Conservation (phyloP, 768 basidiomycete genomes). For the Lactarius vividus region DNA sequence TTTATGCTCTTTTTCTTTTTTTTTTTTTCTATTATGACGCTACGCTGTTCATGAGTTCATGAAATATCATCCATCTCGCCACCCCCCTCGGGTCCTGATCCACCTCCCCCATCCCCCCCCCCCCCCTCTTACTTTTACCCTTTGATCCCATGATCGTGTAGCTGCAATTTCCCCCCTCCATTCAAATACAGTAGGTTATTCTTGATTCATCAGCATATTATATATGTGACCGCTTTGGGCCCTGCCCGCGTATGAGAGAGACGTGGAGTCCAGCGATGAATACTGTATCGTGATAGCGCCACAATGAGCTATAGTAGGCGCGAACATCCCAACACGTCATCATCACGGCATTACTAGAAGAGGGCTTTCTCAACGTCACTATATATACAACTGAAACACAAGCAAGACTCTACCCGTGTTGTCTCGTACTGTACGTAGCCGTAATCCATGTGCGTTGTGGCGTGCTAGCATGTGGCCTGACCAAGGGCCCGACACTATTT, state of each 20-base stretch:
- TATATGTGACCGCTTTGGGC: slow-evolving; percentile 6
- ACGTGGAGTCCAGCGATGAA: background rate
- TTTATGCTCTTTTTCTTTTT: slow-evolving; percentile 2
- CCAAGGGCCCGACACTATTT: no score
- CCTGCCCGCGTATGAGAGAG: background rate
- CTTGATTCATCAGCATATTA: slow-evolving; percentile 14
- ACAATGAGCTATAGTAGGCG: no score
- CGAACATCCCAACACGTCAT: no score
- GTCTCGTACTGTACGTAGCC: no score
- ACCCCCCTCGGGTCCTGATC: background rate
- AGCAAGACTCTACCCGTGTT: no score
- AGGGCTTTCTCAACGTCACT: no score
- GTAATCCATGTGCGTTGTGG: no score
- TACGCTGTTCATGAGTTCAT: background rate
- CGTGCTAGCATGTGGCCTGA: no score
- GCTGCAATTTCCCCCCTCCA: slow-evolving; percentile 1
- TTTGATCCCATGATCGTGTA: slow-evolving; percentile 22
- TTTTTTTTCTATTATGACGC: slow-evolving; percentile 3
- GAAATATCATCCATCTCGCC: background rate
- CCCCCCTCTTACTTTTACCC: background rate
- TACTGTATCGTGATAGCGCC: no score
- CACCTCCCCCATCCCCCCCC: no score
- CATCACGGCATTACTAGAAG: no score
- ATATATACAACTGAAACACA: no score
- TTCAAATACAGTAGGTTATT: slow-evolving; percentile 25